Evolutionary conservation across 169 alveolate species (phyloP), one percentile per base, ranked within the genome.

Genomic region (Plasmodium berghei): DNA sequence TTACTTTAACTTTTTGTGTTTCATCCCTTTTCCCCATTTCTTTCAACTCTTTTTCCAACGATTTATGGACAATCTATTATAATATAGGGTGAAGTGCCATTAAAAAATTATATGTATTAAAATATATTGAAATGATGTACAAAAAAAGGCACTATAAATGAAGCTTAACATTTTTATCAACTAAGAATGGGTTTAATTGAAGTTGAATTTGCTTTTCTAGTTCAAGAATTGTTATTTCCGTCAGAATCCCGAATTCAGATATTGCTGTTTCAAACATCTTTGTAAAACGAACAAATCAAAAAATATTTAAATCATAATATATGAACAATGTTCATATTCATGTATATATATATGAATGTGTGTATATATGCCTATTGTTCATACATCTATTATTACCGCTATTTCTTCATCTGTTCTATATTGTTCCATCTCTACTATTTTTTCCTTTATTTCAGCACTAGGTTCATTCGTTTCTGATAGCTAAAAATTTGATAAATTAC

Each of bases 221-320:
- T 42, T 77, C 89, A 24, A 77, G 70, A 28, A 77, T 77, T 20
- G 89, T 77, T 77, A 77, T 77, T 16, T 77, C 89, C 61, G 89
- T 77, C 71, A 77, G 20, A 45, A 77, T 77, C 42, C 69, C 59
- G 9, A 77, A 28, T 77, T 77, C 89, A 45, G 89, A 77, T 77
- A 77, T 63, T 24, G 89, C 89, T 40, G 73, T 77, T 77, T 77
- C 89, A 59, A 77, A 77, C 89, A 77, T 77, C 89, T 77, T 46
- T 22, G 26, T 24, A 16, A 59, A 28, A 61, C 14, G 85, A 52
- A 77, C 56, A 56, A 74, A 52, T 20, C 40, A 54, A 48, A 42
- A 34, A 22, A 20, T 48, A 45, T 40, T 28, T 48, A 16, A 59
- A 9, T 18, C 46, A 45, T 67, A 16, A 62, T 62, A 56, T 71